phyloP scores from a whole-genome alignment of 2,329 filamentous ascomycete species.

The Beauveria caledonica region DNA sequence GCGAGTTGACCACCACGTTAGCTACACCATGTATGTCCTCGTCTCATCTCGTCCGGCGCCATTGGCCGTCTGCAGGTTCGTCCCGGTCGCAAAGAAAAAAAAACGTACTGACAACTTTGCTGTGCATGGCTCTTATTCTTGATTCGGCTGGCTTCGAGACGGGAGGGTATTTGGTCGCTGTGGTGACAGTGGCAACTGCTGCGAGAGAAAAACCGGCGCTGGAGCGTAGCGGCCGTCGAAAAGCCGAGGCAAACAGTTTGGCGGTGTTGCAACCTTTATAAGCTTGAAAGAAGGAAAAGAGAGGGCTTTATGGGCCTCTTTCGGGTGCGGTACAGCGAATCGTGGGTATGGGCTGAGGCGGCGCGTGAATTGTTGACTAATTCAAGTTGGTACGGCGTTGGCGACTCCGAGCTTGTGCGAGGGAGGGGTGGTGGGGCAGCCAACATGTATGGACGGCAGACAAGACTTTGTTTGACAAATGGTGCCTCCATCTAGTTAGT shows the following conservation, averaged over 20 bases:
- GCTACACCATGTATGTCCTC: not conserved
- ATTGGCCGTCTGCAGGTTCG: not conserved
- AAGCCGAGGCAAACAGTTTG: slow-evolving; percentile 88
- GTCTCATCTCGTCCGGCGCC: not conserved
- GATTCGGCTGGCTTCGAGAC: slow-evolving; percentile 20
- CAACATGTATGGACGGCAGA: not conserved
- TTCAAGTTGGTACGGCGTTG: no score
- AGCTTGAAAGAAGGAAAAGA: not conserved
- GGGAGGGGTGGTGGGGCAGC: slow-evolving; percentile 6
- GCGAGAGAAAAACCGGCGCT: slow-evolving; percentile 67
- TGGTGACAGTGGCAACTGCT: slow-evolving; percentile 47
- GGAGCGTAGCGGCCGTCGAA: slow-evolving; percentile 69
- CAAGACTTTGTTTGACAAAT: not conserved
- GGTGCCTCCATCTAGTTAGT: not conserved
- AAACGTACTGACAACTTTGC: slow-evolving; percentile 77
- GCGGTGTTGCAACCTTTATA: slow-evolving; percentile 33
- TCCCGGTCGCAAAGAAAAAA: slow-evolving; percentile 9
- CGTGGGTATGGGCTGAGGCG: not conserved
- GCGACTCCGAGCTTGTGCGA: slow-evolving; percentile 5
- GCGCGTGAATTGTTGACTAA: slow-evolving; percentile 10
- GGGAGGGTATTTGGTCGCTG: slow-evolving; percentile 18
- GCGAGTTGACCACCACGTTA: not conserved
- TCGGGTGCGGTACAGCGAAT: slow-evolving; percentile 1
- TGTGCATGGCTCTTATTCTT: slow-evolving; percentile 66
- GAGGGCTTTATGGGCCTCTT: slow-evolving; percentile 7